Percentiles rank a stretch among this genome's conserved stretches.
phyloP scores from a whole-genome alignment of 352 stramenopile species.

The Globisporangium polare region DNA sequence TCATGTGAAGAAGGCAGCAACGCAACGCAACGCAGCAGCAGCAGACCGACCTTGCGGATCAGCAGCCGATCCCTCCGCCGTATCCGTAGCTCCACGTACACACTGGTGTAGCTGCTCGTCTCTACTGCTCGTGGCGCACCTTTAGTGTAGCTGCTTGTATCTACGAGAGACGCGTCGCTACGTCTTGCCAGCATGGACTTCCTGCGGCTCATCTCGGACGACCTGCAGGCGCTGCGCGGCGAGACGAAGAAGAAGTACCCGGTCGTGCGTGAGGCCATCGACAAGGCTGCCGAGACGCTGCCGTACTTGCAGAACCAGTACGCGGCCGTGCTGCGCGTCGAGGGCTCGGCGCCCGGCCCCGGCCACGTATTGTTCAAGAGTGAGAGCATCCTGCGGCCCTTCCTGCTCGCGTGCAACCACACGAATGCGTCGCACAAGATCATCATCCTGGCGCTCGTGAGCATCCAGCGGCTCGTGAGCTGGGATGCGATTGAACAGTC shows the following conservation, averaged over 20 bases:
- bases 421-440: conserved; percentile 93
- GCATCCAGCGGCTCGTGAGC: conserved; percentile 93
- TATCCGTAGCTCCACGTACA: neutral
- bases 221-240: conserved; percentile 79
- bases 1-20: no score
- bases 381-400: conserved; percentile 94
- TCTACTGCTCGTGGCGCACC: no score
- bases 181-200: no score
- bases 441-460: conserved; percentile 91
- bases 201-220: conserved; percentile 84
- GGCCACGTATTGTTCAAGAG: conserved; percentile 91
- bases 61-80: no score
- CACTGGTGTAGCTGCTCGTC: no score
- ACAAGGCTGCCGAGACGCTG: conserved; percentile 93
- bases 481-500: conserved; percentile 94
- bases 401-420: conserved; percentile 97
- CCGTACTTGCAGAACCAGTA: conserved; percentile 94
- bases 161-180: no score
- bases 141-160: no score
- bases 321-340: conserved; percentile 72
- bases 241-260: conserved; percentile 90
- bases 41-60: no score
- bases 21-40: no score
- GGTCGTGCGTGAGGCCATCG: conserved; percentile 95
- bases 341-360: conserved; percentile 72